These are phyloP conservation scores for Naganishia cerealis DNA, from an alignment of 1,284 basidiomycete species.

Conservation along the genomic window DNA sequence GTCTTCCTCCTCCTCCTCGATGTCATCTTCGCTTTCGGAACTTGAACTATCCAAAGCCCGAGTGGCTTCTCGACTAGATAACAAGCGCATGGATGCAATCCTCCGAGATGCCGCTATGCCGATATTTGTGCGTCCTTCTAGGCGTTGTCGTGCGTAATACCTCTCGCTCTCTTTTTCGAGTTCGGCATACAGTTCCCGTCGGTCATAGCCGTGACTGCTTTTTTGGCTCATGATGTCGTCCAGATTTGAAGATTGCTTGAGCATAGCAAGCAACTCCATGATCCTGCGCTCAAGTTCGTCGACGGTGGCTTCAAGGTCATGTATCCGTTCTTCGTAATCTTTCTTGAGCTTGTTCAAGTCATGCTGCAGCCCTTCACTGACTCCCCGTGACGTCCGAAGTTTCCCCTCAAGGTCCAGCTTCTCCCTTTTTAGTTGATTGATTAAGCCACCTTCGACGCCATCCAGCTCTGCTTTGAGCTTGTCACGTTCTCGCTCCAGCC, in stretches of 20 bases:
- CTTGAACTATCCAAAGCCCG: constrained; percentile 5
- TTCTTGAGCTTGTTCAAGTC: constrained; percentile 24
- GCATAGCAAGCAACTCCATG: constrained; percentile 20
- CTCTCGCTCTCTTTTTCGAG: constrained; percentile 26
- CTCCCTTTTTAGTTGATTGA: constrained; percentile 27
- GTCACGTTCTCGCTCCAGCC: constrained; percentile 68
- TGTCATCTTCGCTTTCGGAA: constrained; percentile 33
- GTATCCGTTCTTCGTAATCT: constrained; percentile 21
- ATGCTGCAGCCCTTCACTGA: constrained; percentile 24
- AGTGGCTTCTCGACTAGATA: constrained; percentile 24
- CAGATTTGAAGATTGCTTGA: constrained; percentile 21
- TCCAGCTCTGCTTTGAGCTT: constrained; percentile 34
- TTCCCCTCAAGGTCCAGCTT: constrained; percentile 26
- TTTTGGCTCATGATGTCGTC: constrained; percentile 14
- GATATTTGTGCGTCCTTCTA: constrained; percentile 16
- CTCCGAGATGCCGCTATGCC: constrained; percentile 19
- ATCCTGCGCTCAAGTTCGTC: constrained; percentile 25
- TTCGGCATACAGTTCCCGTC: constrained; percentile 20
- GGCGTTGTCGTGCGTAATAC: constrained; percentile 13
- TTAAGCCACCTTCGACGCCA: constrained; percentile 32
- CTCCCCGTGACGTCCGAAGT: constrained; percentile 18
- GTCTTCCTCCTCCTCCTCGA: constrained; percentile 45
- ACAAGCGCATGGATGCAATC: constrained; percentile 13
- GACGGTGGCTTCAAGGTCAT: constrained; percentile 17
- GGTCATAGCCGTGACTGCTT: constrained; percentile 18